Evolutionary conservation across 176 grass and related monocot genomes (phyloP).

Genomic region (Aegilops bicornis): DNA sequence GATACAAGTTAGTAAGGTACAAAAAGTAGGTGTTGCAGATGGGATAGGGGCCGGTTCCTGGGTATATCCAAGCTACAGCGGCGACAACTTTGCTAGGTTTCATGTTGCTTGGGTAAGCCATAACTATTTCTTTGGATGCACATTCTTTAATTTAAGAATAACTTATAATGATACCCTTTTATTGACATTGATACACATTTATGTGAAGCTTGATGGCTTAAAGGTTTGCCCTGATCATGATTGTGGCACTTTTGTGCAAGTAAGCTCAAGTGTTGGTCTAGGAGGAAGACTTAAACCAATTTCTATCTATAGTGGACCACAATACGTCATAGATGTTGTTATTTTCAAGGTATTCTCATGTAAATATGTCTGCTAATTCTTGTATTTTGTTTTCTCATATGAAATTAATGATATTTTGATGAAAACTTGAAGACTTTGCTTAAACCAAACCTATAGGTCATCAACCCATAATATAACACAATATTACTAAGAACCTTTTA

Average conservation of each 20-base stretch:
- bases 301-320: conserved; percentile 16
- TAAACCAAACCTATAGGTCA: not conserved
- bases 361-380: not conserved
- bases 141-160: not conserved
- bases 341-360: conserved; percentile 22
- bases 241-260: conserved; percentile 37
- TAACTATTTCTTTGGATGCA: not conserved
- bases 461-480: not conserved
- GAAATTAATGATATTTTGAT: not conserved
- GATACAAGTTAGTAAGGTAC: not conserved
- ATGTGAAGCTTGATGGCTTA: not conserved
- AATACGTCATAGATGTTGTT: not conserved
- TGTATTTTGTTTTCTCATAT: not conserved
- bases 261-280: not conserved
- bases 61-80: conserved; percentile 16
- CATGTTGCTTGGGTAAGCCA: conserved; percentile 23
- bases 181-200: not conserved
- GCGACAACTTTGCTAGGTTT: not conserved
- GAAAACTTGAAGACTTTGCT: not conserved
- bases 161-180: not conserved
- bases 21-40: not conserved
- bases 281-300: not conserved
- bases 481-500: not conserved
- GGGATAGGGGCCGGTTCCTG: not conserved
- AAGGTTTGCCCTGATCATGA: not conserved